Conservation (phyloP, 2,329 filamentous ascomycete genomes). For the Phyllosticta ampelicida region DNA sequence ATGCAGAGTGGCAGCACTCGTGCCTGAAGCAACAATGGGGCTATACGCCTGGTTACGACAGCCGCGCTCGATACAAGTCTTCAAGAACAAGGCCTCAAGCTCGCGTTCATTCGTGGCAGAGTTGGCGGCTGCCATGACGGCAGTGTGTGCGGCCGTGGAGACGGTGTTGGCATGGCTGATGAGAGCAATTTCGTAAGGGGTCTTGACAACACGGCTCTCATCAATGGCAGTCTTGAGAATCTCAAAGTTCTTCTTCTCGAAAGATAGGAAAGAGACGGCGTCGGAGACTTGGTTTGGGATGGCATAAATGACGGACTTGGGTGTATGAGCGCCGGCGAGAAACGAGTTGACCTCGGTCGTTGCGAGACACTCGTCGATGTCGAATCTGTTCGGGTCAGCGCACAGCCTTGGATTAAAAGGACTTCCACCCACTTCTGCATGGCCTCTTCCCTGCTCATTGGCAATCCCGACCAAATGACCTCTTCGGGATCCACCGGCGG, state of each 20-base stretch:
- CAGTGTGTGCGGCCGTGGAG: slow-evolving; percentile 64
- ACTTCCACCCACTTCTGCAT: slow-evolving; percentile 55
- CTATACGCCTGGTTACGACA: slow-evolving; percentile 79
- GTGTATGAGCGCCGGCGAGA: slow-evolving; percentile 45
- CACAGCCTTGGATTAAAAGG: not conserved
- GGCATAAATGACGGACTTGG: slow-evolving; percentile 52
- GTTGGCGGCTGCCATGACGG: slow-evolving; percentile 53
- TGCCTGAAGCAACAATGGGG: slow-evolving; percentile 72
- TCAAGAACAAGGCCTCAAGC: slow-evolving; percentile 70
- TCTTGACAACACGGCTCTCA: slow-evolving; percentile 69
- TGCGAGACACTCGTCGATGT: slow-evolving; percentile 58
- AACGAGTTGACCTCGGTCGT: slow-evolving; percentile 65
- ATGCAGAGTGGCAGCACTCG: slow-evolving; percentile 63
- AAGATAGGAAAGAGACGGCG: slow-evolving; percentile 58
- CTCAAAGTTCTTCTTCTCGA: slow-evolving; percentile 51
- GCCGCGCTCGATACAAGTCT: slow-evolving; percentile 62
- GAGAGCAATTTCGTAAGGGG: slow-evolving; percentile 71
- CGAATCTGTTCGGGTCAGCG: slow-evolving; percentile 20
- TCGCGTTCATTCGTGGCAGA: slow-evolving; percentile 67
- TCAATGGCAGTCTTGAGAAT: slow-evolving; percentile 59
- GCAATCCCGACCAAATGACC: slow-evolving; percentile 89
- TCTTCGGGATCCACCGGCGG: slow-evolving; percentile 78
- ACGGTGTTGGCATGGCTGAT: slow-evolving; percentile 74
- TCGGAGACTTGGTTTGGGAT: slow-evolving; percentile 70
- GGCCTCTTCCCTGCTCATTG: slow-evolving; percentile 66